A percentile compares a stretch with the other conserved stretches of the same genome.
phyloP scores from a whole-genome alignment of 2,329 filamentous ascomycete genomes.

The Calonectria multiphialidica region DNA sequence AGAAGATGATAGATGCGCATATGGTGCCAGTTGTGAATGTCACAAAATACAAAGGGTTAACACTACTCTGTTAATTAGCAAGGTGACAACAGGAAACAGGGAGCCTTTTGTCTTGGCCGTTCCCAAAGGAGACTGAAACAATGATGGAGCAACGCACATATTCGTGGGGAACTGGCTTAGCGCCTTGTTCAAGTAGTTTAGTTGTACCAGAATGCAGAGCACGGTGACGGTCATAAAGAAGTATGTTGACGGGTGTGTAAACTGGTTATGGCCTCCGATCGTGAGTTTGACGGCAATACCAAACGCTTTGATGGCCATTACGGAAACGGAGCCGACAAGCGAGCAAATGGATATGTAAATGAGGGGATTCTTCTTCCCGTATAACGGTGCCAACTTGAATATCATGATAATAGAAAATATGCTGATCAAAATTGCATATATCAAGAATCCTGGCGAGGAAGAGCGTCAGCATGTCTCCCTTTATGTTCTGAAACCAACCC shows the following conservation, averaged over 20 bases:
- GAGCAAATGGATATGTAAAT: conserved; percentile 17
- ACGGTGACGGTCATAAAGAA: not conserved
- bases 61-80: not conserved
- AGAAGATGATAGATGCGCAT: not conserved
- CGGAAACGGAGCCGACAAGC: conserved; percentile 1
- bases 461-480: not conserved
- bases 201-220: conserved; percentile 6
- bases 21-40: not conserved
- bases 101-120: not conserved
- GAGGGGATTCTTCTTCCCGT: conserved; percentile 3
- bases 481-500: too few relatives aligned
- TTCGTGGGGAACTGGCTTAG: conserved; percentile 1
- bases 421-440: not conserved
- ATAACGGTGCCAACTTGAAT: not conserved
- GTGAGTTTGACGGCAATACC: conserved; percentile 15
- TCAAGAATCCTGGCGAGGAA: not conserved
- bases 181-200: conserved; percentile 19
- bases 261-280: conserved; percentile 12
- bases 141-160: not conserved
- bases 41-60: conserved; percentile 6
- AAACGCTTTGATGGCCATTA: conserved; percentile 16
- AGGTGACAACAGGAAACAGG: too few relatives aligned
- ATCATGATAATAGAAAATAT: not conserved
- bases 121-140: not conserved
- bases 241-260: conserved; percentile 7